Evolutionary conservation across 257 asterid genomes (phyloP).

Genomic region (Fraxinus quadrangulata): DNA sequence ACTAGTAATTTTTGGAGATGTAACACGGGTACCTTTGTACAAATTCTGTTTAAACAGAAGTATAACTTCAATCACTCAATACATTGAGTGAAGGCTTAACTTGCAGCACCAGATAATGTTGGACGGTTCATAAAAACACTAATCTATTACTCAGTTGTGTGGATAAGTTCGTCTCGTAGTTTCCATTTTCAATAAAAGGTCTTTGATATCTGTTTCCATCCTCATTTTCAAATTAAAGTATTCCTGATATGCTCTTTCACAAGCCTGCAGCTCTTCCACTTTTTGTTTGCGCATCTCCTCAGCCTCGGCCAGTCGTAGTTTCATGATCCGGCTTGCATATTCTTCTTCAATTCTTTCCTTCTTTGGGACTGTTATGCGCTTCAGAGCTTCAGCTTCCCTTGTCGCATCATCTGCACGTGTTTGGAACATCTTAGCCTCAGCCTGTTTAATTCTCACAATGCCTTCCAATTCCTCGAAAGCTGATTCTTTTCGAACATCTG

Average conservation of each 20-base stretch:
- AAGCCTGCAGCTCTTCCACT: conserved; percentile 71
- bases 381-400: conserved; percentile 82
- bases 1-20: conserved; percentile 18
- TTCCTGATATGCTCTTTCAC: conserved; percentile 74
- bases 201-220: conserved; percentile 89
- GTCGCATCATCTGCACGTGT: conserved; percentile 91
- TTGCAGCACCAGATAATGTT: conserved; percentile 5
- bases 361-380: conserved; percentile 63
- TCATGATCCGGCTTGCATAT: conserved; percentile 57
- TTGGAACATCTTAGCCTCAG: conserved; percentile 92
- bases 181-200: conserved; percentile 87
- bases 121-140: conserved; percentile 9
- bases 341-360: conserved; percentile 80
- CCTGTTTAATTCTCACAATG: conserved; percentile 84
- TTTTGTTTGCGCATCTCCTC: conserved; percentile 91
- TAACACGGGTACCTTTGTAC: conserved; percentile 46
- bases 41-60: conserved; percentile 42
- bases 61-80: conserved; percentile 33
- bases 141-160: conserved; percentile 33
- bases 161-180: conserved; percentile 73
- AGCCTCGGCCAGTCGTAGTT: conserved; percentile 74
- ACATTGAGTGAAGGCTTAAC: conserved; percentile 14
- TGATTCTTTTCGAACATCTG: conserved; percentile 47
- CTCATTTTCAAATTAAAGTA: conserved; percentile 83
- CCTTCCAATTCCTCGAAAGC: conserved; percentile 85